phyloP scores from a whole-genome alignment of 352 stramenopile genomes.

The Ophiocytium majus region DNA sequence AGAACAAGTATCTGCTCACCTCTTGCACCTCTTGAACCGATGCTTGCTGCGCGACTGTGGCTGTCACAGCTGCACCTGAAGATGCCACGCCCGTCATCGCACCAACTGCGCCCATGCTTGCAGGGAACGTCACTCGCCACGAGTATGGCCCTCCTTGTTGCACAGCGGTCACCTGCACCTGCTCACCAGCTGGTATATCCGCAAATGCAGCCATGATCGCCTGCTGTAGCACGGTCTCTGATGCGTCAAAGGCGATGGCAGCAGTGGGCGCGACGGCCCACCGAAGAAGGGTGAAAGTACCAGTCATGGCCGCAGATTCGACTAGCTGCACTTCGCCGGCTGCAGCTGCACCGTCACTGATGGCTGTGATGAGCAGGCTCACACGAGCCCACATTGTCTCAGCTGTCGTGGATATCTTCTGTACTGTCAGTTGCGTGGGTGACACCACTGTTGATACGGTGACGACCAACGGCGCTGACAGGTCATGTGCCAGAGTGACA shows the following conservation, averaged over 20 bases:
- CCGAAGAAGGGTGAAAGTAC: constrained; percentile 36
- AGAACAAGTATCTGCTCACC: too few species aligned
- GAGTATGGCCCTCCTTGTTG: not conserved
- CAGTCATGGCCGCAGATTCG: constrained; percentile 9
- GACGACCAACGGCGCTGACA: constrained; percentile 25
- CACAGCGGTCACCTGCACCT: not conserved
- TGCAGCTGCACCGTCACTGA: constrained; percentile 31
- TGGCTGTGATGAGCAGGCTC: not conserved
- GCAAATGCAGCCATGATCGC: not conserved
- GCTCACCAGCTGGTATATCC: not conserved
- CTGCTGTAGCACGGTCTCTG: constrained; percentile 28
- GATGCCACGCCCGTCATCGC: not conserved
- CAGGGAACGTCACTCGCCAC: not conserved
- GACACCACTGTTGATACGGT: constrained; percentile 21
- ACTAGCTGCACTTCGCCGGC: constrained; percentile 35
- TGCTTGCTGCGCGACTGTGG: not conserved
- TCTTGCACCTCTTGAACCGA: constrained; percentile 13
- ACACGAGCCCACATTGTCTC: constrained; percentile 31
- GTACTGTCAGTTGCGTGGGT: not conserved
- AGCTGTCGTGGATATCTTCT: constrained; percentile 32
- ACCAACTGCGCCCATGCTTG: not conserved
- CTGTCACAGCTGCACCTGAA: not conserved
- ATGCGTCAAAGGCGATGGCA: constrained; percentile 36
- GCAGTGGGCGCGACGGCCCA: constrained; percentile 27
- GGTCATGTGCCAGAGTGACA: constrained; percentile 57